These are phyloP conservation scores for Rhynchospora tenuis DNA, from an alignment of 176 grass and related monocot species.

Conservation along the genomic window DNA sequence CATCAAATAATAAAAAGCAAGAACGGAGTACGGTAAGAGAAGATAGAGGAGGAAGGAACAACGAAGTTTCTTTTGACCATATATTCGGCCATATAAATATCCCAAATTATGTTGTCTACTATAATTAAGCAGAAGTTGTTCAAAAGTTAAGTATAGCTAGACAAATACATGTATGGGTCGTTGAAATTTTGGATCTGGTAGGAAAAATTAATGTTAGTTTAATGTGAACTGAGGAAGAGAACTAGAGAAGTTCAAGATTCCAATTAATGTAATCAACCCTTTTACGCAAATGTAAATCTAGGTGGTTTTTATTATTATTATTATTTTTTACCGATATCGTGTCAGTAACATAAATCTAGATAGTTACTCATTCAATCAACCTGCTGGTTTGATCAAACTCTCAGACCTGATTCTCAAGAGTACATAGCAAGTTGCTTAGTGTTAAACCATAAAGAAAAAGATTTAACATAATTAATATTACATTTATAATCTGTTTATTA, in stretches of 20 bases:
- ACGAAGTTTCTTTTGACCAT: not conserved
- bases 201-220: not conserved
- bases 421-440: too few relatives aligned
- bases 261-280: not conserved
- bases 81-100: not conserved
- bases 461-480: too few relatives aligned
- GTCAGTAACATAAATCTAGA: too few relatives aligned
- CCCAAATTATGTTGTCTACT: not conserved
- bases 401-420: too few relatives aligned
- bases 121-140: not conserved
- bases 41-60: not conserved
- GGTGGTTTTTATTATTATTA: too few relatives aligned
- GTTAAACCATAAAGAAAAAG: too few relatives aligned
- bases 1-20: not conserved
- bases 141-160: not conserved
- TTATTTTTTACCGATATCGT: too few relatives aligned
- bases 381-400: not conserved
- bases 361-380: not conserved
- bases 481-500: too few relatives aligned
- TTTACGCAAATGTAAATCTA: too few relatives aligned
- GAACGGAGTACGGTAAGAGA: not conserved
- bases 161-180: not conserved
- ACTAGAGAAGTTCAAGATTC: not conserved
- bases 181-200: not conserved
- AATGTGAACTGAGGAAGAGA: not conserved